phyloP scores from a whole-genome alignment of 73 alveolate species.

The Stentor roeselii region DNA sequence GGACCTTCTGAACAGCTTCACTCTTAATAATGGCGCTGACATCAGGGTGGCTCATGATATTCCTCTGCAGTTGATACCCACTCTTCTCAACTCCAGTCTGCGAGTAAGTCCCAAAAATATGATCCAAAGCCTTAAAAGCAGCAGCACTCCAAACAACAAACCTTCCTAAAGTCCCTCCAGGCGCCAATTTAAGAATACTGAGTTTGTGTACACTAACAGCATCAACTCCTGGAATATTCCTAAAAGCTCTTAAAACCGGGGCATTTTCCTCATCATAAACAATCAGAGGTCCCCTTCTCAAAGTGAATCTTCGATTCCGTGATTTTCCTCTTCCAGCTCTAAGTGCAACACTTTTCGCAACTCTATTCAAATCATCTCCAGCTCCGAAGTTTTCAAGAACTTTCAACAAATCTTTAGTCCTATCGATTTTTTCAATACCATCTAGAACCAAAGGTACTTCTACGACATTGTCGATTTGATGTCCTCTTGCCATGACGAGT shows the following conservation, averaged over 20 bases:
- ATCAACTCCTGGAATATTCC: constrained; percentile 96
- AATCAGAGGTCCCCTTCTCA: constrained; percentile 90
- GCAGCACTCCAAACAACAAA: constrained; percentile 83
- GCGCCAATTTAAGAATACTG: constrained; percentile 90
- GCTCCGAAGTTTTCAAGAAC: constrained; percentile 84
- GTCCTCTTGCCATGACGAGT: constrained; percentile 98
- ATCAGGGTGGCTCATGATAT: constrained; percentile 53
- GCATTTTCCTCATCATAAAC: constrained; percentile 82
- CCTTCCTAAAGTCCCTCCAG: constrained; percentile 97
- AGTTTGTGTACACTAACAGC: constrained; percentile 79
- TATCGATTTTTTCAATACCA: constrained; percentile 74
- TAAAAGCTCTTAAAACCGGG: constrained; percentile 71
- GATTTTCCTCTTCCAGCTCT: constrained; percentile 87
- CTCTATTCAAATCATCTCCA: constrained; percentile 67
- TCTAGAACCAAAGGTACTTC: constrained; percentile 98
- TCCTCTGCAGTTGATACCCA: constrained; percentile 78
- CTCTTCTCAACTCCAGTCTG: constrained; percentile 59
- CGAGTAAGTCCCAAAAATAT: constrained; percentile 70
- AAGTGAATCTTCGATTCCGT: constrained; percentile 88
- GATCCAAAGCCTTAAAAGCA: constrained; percentile 74
- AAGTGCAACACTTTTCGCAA: constrained; percentile 39
- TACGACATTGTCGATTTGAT: constrained; percentile 87
- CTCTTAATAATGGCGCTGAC: constrained; percentile 41
- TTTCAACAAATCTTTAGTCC: constrained; percentile 84
- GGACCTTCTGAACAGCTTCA: constrained; percentile 48